Evolutionary conservation across 495 filamentous ascomycete species (phyloP), one percentile per base, ranked within the genome.

Genomic region (Xanthoparmelia taractica): DNA sequence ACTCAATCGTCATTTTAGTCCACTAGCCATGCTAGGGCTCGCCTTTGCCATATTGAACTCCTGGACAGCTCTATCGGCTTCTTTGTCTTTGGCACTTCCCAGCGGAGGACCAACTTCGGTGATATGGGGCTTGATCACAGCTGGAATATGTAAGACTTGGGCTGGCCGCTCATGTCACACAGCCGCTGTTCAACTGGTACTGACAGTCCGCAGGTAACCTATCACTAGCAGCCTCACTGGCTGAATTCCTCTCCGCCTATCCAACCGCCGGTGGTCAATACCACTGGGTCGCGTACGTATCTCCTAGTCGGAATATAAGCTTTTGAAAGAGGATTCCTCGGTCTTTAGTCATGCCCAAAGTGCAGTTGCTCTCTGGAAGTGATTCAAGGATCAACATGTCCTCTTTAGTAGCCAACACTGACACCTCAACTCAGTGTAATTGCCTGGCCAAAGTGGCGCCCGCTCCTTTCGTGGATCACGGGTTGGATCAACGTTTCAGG

Each of bases 401-500:
- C n/a, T 11, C 47, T 29, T 50, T 27, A 11, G 15, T 29, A 52
- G 7, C 50, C 33, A 29, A 54, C 29, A 8, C 17, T 3, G 5
- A 33, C 5, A 31, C 33, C 8, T 54, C 1, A 10, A 27, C 13
- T 2, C 18, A 54, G 50, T 20, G 50, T 54, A 0, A 54, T 54
- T 0, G 50, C 50, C 50, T 54, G 50, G 50, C 50, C 50, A 54
- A 74, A 70, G 55, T 88, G 80, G 80, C 82, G 84, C 54, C 83
- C 83, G 1, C 72, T 84, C 27, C 73, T 90, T 8, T 85, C 81
- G 15, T 91, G 84, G 82, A 82, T 85, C 37, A 88, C 85, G 0
- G 88, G 88, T 13, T 91, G 87, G 87, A 84, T 90, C 63, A 90
- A 88, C 70, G 82, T 86, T 36, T 82, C 83, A 37, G 88, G 86